Percentiles rank a stretch among this genome's conserved stretches.
These are phyloP conservation scores for Suillus sp. DNA, from an alignment of 768 basidiomycete genomes.

Conservation along the genomic window DNA sequence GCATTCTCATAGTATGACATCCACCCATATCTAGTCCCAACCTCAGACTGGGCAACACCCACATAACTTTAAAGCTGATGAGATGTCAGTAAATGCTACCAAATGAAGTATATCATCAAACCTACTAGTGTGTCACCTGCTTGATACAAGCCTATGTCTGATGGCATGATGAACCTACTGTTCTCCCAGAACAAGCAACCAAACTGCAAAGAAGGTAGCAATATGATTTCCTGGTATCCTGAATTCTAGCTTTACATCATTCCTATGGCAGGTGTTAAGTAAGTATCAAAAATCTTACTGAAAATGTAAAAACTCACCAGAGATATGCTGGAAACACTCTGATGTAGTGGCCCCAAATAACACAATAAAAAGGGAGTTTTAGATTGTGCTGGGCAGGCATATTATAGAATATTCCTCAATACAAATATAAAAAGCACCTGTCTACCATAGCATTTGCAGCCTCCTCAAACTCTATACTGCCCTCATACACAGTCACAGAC, in stretches of 20 bases:
- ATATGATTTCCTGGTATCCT: not conserved
- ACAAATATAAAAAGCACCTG: not conserved
- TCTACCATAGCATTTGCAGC: not conserved
- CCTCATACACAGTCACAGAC: not conserved
- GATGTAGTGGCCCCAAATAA: not conserved
- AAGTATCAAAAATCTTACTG: not conserved
- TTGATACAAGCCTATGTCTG: not conserved
- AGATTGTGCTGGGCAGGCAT: not conserved
- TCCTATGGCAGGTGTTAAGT: not conserved
- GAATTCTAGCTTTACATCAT: not conserved
- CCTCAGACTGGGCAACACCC: too few species aligned
- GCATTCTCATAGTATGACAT: too few species aligned
- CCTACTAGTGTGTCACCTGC: not conserved
- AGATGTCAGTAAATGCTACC: not conserved
- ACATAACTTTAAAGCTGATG: too few species aligned
- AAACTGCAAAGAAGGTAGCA: not conserved
- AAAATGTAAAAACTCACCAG: not conserved
- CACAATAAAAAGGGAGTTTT: not conserved
- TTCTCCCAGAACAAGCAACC: not conserved
- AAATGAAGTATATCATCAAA: not conserved
- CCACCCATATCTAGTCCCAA: too few species aligned
- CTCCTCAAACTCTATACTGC: slow-evolving; percentile 2
- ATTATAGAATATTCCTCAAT: not conserved
- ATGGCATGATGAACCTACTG: not conserved
- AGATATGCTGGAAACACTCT: not conserved